phyloP scores from a whole-genome alignment of 768 basidiomycete species.

The Boletus rubroflammeus region DNA sequence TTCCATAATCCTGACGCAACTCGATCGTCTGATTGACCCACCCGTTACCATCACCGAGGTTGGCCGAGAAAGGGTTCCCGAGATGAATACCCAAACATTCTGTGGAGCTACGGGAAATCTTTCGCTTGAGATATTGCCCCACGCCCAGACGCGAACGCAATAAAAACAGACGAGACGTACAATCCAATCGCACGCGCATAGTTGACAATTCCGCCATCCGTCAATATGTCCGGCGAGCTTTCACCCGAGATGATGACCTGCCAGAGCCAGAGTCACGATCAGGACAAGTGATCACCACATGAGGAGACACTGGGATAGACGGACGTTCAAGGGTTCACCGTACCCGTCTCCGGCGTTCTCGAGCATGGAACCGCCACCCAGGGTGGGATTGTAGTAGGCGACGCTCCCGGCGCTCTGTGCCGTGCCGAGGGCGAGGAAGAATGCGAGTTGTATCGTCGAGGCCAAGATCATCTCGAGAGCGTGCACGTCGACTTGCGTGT shows the following conservation, averaged over 20 bases:
- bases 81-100: slow-evolving; percentile 40
- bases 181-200: slow-evolving; percentile 62
- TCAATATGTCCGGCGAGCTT: slow-evolving; percentile 56
- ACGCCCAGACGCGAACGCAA: not conserved
- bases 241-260: slow-evolving; percentile 63
- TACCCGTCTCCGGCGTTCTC: slow-evolving; percentile 35
- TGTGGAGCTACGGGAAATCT: slow-evolving; percentile 26
- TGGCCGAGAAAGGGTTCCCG: slow-evolving; percentile 38
- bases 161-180: slow-evolving; percentile 34
- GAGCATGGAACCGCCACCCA: slow-evolving; percentile 43
- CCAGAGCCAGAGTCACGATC: not conserved
- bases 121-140: not conserved
- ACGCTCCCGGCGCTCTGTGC: slow-evolving; percentile 1
- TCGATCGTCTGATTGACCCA: slow-evolving; percentile 42
- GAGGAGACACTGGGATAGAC: not conserved
- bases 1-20: slow-evolving; percentile 43
- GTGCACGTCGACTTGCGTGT: slow-evolving; percentile 4
- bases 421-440: not conserved
- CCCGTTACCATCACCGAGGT: slow-evolving; percentile 48
- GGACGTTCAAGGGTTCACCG: slow-evolving; percentile 46
- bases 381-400: slow-evolving; percentile 35
- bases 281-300: not conserved
- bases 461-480: not conserved
- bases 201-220: slow-evolving; percentile 52
- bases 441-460: not conserved